These are phyloP conservation scores for Ustilago hordei DNA, from an alignment of 1,284 basidiomycete species.

Conservation along the genomic window DNA sequence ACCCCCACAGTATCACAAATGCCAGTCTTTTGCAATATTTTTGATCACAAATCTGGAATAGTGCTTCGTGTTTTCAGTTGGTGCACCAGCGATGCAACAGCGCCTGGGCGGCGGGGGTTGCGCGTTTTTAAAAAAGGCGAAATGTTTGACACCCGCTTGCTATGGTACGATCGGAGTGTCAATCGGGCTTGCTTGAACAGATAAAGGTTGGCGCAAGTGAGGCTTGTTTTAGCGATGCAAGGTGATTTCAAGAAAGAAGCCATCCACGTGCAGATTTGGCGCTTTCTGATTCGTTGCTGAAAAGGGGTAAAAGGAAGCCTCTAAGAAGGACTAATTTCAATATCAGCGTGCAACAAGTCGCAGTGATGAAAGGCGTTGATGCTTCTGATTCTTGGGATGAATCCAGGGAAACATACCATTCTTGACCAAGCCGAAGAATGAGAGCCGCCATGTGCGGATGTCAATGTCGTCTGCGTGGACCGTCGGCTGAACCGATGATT, in stretches of 20 bases:
- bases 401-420: too few species aligned
- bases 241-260: not conserved
- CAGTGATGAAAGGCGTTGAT: not conserved
- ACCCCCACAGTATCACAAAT: slow-evolving; percentile 10
- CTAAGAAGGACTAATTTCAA: not conserved
- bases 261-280: slow-evolving; percentile 14
- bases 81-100: not conserved
- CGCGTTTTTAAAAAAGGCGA: too few species aligned
- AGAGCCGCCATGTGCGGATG: not conserved
- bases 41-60: not conserved
- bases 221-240: slow-evolving; percentile 20
- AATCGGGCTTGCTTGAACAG: not conserved
- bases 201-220: not conserved
- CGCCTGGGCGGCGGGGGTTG: too few species aligned
- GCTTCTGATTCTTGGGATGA: not conserved
- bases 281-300: slow-evolving; percentile 23
- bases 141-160: too few species aligned
- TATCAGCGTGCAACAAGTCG: not conserved
- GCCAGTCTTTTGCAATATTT: not conserved
- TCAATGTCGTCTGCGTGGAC: not conserved
- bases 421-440: not conserved
- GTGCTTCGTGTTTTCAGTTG: not conserved
- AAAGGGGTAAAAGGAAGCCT: not conserved
- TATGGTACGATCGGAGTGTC: not conserved
- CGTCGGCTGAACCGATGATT: not conserved